A percentile compares a stretch with the other conserved stretches of the same genome.
phyloP scores from a whole-genome alignment of 257 asterid species.

The Penstemon davidsonii region DNA sequence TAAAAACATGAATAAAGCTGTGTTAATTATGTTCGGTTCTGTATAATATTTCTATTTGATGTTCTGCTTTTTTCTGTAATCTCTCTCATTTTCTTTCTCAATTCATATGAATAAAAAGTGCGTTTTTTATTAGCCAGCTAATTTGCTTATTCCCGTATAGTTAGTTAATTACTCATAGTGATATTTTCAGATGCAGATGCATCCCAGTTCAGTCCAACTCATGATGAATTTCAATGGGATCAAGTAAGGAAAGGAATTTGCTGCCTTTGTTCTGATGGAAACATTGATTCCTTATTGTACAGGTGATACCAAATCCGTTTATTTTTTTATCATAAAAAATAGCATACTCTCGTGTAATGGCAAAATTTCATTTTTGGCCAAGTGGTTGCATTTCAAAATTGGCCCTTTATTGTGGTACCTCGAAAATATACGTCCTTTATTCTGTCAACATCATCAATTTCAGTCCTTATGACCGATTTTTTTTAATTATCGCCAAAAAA shows the following conservation, averaged over 20 bases:
- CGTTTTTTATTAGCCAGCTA: neutral
- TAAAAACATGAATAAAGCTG: neutral
- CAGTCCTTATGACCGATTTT: too few species aligned
- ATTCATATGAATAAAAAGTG: neutral
- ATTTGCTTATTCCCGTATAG: neutral
- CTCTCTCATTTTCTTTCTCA: neutral
- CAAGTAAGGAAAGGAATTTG: slow-evolving; percentile 77
- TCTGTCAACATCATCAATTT: too few species aligned
- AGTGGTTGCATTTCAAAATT: too few species aligned
- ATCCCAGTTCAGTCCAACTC: slow-evolving; percentile 27
- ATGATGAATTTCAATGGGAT: slow-evolving; percentile 64
- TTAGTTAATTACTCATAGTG: neutral
- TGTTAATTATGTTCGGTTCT: neutral
- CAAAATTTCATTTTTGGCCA: too few species aligned
- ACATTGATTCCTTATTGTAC: slow-evolving; percentile 75
- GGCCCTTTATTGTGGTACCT: too few species aligned
- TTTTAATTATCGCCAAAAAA: too few species aligned
- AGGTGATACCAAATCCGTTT: slow-evolving; percentile 41
- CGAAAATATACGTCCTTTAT: too few species aligned
- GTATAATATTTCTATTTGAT: neutral
- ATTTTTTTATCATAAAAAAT: neutral
- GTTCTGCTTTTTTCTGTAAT: neutral
- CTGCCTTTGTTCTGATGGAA: slow-evolving; percentile 61
- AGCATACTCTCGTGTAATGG: too few species aligned
- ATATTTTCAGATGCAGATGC: slow-evolving; percentile 38